phyloP scores from a whole-genome alignment of 2,329 filamentous ascomycete genomes.

The Plectosphaerella cucumerina region DNA sequence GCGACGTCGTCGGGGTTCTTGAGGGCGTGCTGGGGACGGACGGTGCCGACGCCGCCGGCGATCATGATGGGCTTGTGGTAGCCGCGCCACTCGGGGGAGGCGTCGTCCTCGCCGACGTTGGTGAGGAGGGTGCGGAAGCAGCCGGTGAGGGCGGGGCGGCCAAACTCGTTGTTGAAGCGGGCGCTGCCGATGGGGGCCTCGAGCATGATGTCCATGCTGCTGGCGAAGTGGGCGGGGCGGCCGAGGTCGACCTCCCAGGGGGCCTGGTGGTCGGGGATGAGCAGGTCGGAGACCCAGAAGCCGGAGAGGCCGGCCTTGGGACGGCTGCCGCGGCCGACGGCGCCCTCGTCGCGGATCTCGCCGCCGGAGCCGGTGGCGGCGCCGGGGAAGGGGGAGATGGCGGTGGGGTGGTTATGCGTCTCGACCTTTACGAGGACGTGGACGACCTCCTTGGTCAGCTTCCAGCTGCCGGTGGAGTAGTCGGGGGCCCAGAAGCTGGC shows the following conservation, averaged over 20 bases:
- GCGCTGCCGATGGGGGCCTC: constrained; percentile 94
- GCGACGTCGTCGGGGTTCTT: constrained; percentile 78
- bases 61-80: constrained; percentile 99
- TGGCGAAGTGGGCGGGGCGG: constrained; percentile 86
- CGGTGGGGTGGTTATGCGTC: constrained; percentile 96
- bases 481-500: constrained; percentile 82
- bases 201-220: constrained; percentile 94
- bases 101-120: constrained; percentile 48
- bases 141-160: constrained; percentile 80
- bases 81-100: constrained; percentile 66
- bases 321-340: constrained; percentile 86
- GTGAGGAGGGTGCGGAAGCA: constrained; percentile 89
- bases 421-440: constrained; percentile 93
- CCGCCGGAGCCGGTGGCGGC: constrained; percentile 94
- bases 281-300: constrained; percentile 91
- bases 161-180: constrained; percentile 97
- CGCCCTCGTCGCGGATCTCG: constrained; percentile 92
- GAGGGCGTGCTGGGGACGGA: constrained; percentile 83
- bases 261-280: constrained; percentile 76
- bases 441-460: constrained; percentile 76
- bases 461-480: constrained; percentile 82
- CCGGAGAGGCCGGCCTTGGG: constrained; percentile 90
- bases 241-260: constrained; percentile 93
- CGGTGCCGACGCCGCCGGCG: constrained; percentile 89
- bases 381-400: constrained; percentile 87